A percentile compares a stretch with the other conserved stretches of the same genome.
Evolutionary conservation across 352 stramenopile genomes (phyloP).

Genomic region (Phytophthora sp.): DNA sequence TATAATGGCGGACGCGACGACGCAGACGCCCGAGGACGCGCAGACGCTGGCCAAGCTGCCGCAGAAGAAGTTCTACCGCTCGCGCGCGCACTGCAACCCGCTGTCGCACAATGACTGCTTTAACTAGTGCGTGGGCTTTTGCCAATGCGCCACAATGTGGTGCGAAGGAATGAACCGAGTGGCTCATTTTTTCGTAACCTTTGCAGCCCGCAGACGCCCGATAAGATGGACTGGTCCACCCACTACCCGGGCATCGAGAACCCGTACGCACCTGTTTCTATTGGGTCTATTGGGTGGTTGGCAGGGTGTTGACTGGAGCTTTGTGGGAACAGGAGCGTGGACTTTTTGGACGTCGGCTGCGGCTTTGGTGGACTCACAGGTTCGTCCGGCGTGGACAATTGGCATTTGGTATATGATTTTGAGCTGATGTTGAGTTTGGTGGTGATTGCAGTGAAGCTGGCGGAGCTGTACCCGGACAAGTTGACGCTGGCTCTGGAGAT

Average conservation of each 20-base stretch:
- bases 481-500: slow-evolving; percentile 98
- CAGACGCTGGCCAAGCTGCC: slow-evolving; percentile 56
- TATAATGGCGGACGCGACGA: slow-evolving; percentile 35
- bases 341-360: slow-evolving; percentile 97
- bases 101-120: slow-evolving; percentile 97
- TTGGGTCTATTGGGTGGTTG: background rate
- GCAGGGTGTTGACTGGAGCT: slow-evolving; percentile 3
- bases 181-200: background rate
- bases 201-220: slow-evolving; percentile 77
- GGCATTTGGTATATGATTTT: background rate
- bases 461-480: slow-evolving; percentile 92
- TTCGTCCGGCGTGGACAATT: slow-evolving; percentile 18
- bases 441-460: slow-evolving; percentile 82
- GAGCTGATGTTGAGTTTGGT: background rate
- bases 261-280: slow-evolving; percentile 46
- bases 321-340: slow-evolving; percentile 67
- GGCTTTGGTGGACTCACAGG: slow-evolving; percentile 97
- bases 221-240: slow-evolving; percentile 93
- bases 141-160: background rate
- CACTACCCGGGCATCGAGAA: slow-evolving; percentile 92
- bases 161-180: background rate
- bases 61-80: slow-evolving; percentile 98
- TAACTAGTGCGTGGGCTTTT: slow-evolving; percentile 83
- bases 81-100: slow-evolving; percentile 96
- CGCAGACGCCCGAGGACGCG: slow-evolving; percentile 16